These are phyloP conservation scores for Typha latifolia DNA, from an alignment of 176 grass and related monocot species.

Conservation along the genomic window DNA sequence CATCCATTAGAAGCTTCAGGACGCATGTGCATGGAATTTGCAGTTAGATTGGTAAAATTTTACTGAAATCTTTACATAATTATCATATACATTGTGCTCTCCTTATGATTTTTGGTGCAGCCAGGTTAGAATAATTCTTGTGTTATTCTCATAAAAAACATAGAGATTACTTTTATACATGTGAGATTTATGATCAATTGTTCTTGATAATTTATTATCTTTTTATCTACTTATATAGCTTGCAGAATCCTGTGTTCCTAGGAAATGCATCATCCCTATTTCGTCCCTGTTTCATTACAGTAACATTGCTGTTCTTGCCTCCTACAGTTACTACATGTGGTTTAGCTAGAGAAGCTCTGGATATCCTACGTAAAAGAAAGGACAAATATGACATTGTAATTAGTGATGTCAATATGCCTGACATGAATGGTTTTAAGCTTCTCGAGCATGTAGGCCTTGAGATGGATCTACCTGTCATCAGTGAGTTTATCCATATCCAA, in stretches of 20 bases:
- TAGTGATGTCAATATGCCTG: constrained; percentile 69
- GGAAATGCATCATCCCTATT: not conserved
- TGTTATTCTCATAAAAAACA: too few species aligned
- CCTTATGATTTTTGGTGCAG: too few species aligned
- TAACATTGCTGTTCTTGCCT: constrained; percentile 10
- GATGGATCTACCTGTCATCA: constrained; percentile 94
- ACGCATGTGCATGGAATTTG: too few species aligned
- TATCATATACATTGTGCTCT: too few species aligned
- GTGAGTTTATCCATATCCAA: constrained; percentile 39
- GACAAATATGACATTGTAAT: constrained; percentile 91
- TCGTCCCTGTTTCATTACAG: too few species aligned
- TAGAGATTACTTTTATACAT: too few species aligned
- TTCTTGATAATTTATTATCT: too few species aligned
- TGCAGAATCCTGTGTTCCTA: not conserved
- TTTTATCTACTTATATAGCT: not conserved
- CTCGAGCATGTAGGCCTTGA: constrained; percentile 73
- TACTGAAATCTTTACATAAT: too few species aligned
- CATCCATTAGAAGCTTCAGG: too few species aligned
- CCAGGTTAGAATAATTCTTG: too few species aligned
- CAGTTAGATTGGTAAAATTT: too few species aligned
- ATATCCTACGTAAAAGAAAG: constrained; percentile 60
- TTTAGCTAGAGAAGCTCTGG: constrained; percentile 53
- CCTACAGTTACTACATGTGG: constrained; percentile 64
- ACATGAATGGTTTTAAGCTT: constrained; percentile 88
- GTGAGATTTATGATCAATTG: too few species aligned